phyloP scores from a whole-genome alignment of 306 rosid genomes.

The Vigna unguiculata region DNA sequence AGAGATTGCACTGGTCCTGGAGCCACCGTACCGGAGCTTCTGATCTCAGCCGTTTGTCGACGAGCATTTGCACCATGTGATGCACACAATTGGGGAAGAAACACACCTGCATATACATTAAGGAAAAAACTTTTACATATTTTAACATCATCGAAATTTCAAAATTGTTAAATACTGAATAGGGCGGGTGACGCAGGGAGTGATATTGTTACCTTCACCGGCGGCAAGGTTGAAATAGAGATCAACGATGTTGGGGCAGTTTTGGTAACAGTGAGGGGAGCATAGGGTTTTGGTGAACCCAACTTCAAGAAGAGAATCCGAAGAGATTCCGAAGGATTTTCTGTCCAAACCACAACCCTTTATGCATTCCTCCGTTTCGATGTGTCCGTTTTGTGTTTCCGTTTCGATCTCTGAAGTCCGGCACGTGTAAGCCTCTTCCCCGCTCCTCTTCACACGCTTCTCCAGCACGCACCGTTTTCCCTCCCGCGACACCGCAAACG shows the following conservation, averaged over 20 bases:
- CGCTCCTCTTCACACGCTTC: constrained; percentile 64
- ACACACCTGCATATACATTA: constrained; percentile 55
- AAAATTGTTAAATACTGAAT: too few species aligned
- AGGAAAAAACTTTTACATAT: neutral
- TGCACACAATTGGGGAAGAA: constrained; percentile 76
- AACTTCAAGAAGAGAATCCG: constrained; percentile 69
- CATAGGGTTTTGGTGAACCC: constrained; percentile 64
- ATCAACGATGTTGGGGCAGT: constrained; percentile 73
- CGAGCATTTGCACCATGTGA: constrained; percentile 52
- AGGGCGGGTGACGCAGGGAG: too few species aligned
- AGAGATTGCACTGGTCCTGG: constrained; percentile 56
- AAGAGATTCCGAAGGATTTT: constrained; percentile 67
- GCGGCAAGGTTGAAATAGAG: constrained; percentile 82
- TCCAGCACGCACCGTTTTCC: constrained; percentile 81
- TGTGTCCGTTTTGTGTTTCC: constrained; percentile 56
- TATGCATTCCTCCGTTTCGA: constrained; percentile 67
- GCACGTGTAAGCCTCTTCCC: constrained; percentile 72
- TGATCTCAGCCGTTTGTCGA: constrained; percentile 63
- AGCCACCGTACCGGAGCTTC: constrained; percentile 65
- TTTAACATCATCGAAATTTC: too few species aligned
- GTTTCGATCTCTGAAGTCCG: constrained; percentile 67
- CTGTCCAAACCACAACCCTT: constrained; percentile 71
- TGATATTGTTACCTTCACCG: constrained; percentile 65
- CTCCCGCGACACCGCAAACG: constrained; percentile 68
- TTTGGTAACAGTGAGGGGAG: constrained; percentile 64